Evolutionary conservation across 805 yeast species (phyloP).

Genomic region (Kuraishia floccosa): DNA sequence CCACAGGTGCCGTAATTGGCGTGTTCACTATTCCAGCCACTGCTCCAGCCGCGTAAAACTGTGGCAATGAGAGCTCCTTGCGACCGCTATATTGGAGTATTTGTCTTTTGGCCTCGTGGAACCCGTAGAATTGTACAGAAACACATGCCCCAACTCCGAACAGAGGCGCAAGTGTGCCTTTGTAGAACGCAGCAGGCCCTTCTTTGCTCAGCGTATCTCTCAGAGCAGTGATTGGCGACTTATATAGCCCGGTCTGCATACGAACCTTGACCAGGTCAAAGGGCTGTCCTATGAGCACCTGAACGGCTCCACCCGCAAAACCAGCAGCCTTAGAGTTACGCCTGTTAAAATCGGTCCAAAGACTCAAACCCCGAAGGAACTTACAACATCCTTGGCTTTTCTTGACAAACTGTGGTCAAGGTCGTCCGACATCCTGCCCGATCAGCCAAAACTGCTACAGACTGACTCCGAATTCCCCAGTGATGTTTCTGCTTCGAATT

Average conservation of each 20-base stretch:
- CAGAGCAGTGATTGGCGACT: constrained; percentile 37
- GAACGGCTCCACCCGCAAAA: constrained; percentile 43
- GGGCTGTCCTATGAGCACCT: constrained; percentile 51
- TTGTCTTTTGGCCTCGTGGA: constrained; percentile 58
- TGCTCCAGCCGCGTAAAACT: constrained; percentile 53
- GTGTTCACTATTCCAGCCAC: constrained; percentile 57
- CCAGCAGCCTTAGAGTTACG: constrained; percentile 27
- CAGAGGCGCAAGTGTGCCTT: constrained; percentile 62
- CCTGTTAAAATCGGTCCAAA: background rate
- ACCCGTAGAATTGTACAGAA: constrained; percentile 59
- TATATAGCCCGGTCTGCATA: constrained; percentile 57
- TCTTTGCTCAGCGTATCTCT: constrained; percentile 50
- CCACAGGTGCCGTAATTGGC: constrained; percentile 53
- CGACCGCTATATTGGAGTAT: constrained; percentile 19
- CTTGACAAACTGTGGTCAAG: constrained; percentile 25
- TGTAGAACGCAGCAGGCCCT: constrained; percentile 52
- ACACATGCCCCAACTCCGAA: constrained; percentile 64
- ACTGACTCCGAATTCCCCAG: no score
- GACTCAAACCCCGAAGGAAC: constrained; percentile 4
- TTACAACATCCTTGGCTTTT: constrained; percentile 37
- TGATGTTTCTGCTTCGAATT: no score
- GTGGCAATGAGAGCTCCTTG: constrained; percentile 33
- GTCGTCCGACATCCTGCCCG: constrained; percentile 1
- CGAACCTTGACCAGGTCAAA: constrained; percentile 63
- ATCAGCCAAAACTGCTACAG: background rate